Conservation (phyloP, 2,329 filamentous ascomycete genomes). For the Scleromitrula shiraiana region DNA sequence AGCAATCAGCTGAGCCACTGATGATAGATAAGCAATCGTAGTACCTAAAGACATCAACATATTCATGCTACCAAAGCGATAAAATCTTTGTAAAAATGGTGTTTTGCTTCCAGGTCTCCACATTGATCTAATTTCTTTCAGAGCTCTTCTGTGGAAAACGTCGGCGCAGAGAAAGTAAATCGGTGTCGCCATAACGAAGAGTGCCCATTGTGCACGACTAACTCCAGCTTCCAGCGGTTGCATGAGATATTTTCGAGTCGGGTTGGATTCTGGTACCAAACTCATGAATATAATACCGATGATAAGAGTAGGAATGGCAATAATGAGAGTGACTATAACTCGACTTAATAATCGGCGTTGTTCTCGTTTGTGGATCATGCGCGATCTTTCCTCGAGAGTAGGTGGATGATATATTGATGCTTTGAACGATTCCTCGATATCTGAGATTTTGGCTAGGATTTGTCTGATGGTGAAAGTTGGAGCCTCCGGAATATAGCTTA, state of each 20-base stretch:
- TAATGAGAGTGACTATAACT: slow-evolving; percentile 58
- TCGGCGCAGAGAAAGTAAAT: slow-evolving; percentile 84
- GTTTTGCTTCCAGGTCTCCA: slow-evolving; percentile 71
- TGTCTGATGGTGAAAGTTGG: slow-evolving; percentile 67
- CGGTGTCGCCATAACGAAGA: slow-evolving; percentile 75
- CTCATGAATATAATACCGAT: slow-evolving; percentile 91
- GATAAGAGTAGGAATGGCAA: slow-evolving; percentile 75
- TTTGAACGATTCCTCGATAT: slow-evolving; percentile 56
- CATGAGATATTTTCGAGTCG: slow-evolving; percentile 59
- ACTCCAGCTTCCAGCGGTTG: slow-evolving; percentile 64
- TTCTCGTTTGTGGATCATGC: slow-evolving; percentile 62
- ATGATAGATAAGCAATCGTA: slow-evolving; percentile 78
- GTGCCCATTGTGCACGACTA: slow-evolving; percentile 67
- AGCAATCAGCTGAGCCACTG: slow-evolving; percentile 67
- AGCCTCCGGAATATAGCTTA: slow-evolving; percentile 61
- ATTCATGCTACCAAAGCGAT: slow-evolving; percentile 96
- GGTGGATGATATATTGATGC: slow-evolving; percentile 71
- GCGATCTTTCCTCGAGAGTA: slow-evolving; percentile 74
- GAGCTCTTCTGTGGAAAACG: slow-evolving; percentile 69
- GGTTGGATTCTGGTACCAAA: slow-evolving; percentile 54
- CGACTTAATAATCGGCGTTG: slow-evolving; percentile 60
- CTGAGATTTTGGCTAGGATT: slow-evolving; percentile 61
- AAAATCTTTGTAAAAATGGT: slow-evolving; percentile 67
- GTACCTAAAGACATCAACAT: slow-evolving; percentile 86
- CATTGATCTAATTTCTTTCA: slow-evolving; percentile 69